Percentiles rank a stretch among this genome's conserved stretches.
Evolutionary conservation across 768 basidiomycete genomes (phyloP).

Genomic region (Serendipita sp.): DNA sequence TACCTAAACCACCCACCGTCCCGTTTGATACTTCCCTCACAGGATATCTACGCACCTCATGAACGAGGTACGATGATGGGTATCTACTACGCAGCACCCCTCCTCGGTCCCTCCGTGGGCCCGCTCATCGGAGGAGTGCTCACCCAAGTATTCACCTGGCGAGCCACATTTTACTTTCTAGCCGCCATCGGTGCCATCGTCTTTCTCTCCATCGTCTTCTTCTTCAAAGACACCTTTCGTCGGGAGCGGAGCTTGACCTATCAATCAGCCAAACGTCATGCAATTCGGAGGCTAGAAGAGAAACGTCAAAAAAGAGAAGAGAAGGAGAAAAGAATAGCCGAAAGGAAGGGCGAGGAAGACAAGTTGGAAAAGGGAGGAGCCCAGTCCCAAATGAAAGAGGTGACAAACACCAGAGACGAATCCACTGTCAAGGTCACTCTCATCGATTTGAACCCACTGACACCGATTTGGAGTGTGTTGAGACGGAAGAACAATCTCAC

Average conservation of each 20-base stretch:
- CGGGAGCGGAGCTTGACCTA: conserved; percentile 69
- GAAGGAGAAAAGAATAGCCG: not conserved
- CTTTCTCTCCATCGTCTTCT: conserved; percentile 39
- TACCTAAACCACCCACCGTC: too few species aligned
- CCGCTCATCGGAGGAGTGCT: conserved; percentile 57
- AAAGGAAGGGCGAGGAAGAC: not conserved
- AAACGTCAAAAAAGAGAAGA: conserved; percentile 12
- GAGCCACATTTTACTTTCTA: conserved; percentile 72
- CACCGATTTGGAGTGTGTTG: conserved; percentile 42
- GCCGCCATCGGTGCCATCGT: conserved; percentile 41
- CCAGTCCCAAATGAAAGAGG: conserved; percentile 7
- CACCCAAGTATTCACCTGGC: conserved; percentile 57
- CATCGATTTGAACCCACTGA: conserved; percentile 59
- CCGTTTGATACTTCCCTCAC: not conserved
- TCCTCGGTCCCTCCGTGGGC: conserved; percentile 54
- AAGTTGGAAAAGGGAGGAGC: conserved; percentile 11
- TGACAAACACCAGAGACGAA: not conserved
- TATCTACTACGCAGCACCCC: conserved; percentile 61
- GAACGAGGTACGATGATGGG: conserved; percentile 70
- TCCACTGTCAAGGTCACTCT: conserved; percentile 37
- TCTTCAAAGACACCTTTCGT: conserved; percentile 74
- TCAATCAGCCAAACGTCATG: conserved; percentile 42
- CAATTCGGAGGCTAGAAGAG: conserved; percentile 9
- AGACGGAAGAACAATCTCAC: conserved; percentile 49
- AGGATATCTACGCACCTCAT: conserved; percentile 55